These are phyloP conservation scores for Vicia villosa DNA, from an alignment of 306 rosid genomes.

Conservation along the genomic window DNA sequence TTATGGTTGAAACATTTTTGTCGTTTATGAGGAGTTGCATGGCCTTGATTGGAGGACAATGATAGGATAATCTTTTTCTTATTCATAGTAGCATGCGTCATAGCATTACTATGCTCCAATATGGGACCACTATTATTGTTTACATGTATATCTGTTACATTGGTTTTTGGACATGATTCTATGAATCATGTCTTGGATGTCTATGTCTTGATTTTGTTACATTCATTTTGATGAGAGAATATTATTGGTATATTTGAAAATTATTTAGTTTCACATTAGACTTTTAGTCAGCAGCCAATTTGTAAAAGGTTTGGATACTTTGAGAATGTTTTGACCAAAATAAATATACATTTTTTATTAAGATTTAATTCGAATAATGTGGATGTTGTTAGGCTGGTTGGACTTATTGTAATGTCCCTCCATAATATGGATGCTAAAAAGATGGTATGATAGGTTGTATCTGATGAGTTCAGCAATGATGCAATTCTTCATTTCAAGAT, in stretches of 20 bases:
- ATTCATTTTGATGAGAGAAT: slow-evolving; percentile 39
- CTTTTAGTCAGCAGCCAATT: slow-evolving; percentile 20
- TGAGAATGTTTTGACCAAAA: slow-evolving; percentile 34
- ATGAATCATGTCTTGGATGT: slow-evolving; percentile 40
- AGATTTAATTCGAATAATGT: too few relatives aligned
- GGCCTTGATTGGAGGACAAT: slow-evolving; percentile 54
- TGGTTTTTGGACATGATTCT: slow-evolving; percentile 41
- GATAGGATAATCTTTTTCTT: slow-evolving; percentile 36
- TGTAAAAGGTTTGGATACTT: slow-evolving; percentile 13
- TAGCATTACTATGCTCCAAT: slow-evolving; percentile 35
- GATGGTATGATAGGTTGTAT: not conserved
- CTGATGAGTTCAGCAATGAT: slow-evolving; percentile 41
- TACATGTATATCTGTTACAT: slow-evolving; percentile 24
- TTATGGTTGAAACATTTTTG: slow-evolving; percentile 51
- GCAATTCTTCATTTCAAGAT: slow-evolving; percentile 17
- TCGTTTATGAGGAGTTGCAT: slow-evolving; percentile 50
- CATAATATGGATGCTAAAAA: not conserved
- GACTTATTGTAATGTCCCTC: not conserved
- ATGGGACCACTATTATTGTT: slow-evolving; percentile 17
- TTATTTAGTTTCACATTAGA: not conserved
- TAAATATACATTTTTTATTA: not conserved
- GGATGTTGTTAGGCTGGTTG: too few relatives aligned
- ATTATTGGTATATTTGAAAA: slow-evolving; percentile 39
- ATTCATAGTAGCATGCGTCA: slow-evolving; percentile 39
- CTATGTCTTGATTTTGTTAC: slow-evolving; percentile 42